Evolutionary conservation across 2,329 filamentous ascomycete genomes (phyloP).

Genomic region (Alternaria hordeiaustralica): DNA sequence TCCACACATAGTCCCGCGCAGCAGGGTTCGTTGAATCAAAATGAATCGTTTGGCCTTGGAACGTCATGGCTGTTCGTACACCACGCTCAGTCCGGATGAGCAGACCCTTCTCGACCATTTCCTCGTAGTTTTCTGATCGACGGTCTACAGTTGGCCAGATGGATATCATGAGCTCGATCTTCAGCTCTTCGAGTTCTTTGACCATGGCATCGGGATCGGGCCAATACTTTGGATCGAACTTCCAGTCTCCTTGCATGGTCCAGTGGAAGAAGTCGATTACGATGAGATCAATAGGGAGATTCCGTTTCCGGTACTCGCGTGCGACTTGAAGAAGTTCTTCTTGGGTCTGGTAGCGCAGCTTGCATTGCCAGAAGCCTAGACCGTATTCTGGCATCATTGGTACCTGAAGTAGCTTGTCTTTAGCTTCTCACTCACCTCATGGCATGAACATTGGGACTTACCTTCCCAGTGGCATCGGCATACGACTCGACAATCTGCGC

Average conservation of each 20-base stretch:
- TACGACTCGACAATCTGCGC: slow-evolving; percentile 64
- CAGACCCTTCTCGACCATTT: slow-evolving; percentile 67
- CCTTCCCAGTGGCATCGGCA: slow-evolving; percentile 60
- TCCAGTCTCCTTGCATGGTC: slow-evolving; percentile 71
- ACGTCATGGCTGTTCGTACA: slow-evolving; percentile 64
- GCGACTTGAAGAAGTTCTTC: slow-evolving; percentile 68
- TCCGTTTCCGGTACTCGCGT: slow-evolving; percentile 62
- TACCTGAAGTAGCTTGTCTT: slow-evolving; percentile 40
- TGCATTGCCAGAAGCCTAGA: slow-evolving; percentile 73
- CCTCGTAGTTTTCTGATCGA: slow-evolving; percentile 63
- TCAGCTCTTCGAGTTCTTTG: slow-evolving; percentile 63
- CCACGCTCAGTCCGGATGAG: slow-evolving; percentile 68
- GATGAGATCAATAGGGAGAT: slow-evolving; percentile 68
- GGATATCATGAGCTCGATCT: slow-evolving; percentile 71
- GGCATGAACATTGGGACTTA: slow-evolving; percentile 57
- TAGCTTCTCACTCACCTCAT: not conserved
- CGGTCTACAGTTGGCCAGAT: slow-evolving; percentile 72
- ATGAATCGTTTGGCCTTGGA: slow-evolving; percentile 64
- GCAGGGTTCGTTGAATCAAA: slow-evolving; percentile 69
- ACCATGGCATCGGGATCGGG: slow-evolving; percentile 72
- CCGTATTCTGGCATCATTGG: slow-evolving; percentile 74
- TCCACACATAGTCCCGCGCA: slow-evolving; percentile 66
- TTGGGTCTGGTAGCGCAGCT: slow-evolving; percentile 70
- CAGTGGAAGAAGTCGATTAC: slow-evolving; percentile 74
- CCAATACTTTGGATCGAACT: slow-evolving; percentile 69